Percentiles rank a stretch among this genome's conserved stretches.
phyloP scores from a whole-genome alignment of 129 eudicot species.

The Chrysanthemum lavandulifolium region DNA sequence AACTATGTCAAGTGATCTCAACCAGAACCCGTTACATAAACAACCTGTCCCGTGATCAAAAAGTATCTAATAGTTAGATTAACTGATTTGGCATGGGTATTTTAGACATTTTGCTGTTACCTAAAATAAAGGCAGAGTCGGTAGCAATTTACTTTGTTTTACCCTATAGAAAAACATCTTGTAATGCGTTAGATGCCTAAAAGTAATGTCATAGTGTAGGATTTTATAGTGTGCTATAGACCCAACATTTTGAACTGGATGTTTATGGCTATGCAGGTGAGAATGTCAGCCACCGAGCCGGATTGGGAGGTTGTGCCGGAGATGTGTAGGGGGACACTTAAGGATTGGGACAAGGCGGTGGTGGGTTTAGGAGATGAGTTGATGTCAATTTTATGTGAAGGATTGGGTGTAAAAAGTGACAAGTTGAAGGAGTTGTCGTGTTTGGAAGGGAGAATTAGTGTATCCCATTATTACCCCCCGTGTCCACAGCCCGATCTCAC shows the following conservation, averaged over 20 bases:
- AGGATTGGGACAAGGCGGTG: conserved; percentile 45
- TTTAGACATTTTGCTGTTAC: not conserved
- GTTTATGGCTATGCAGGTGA: conserved; percentile 14
- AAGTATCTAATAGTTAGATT: too few relatives aligned
- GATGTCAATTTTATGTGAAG: conserved; percentile 44
- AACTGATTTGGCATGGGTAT: not conserved
- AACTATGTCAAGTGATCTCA: too few relatives aligned
- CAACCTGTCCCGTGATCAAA: too few relatives aligned
- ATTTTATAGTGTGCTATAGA: too few relatives aligned
- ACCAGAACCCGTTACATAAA: too few relatives aligned
- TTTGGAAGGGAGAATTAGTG: conserved; percentile 37
- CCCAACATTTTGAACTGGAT: not conserved
- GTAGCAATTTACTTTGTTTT: not conserved
- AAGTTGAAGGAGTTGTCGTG: conserved; percentile 44
- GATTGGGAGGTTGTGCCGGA: conserved; percentile 35
- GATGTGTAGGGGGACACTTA: conserved; percentile 23
- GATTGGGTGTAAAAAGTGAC: conserved; percentile 32
- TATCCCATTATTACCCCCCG: conserved; percentile 51
- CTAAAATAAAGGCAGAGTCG: too few relatives aligned
- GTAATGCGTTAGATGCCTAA: too few relatives aligned
- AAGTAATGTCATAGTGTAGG: too few relatives aligned
- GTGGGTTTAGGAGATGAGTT: conserved; percentile 30
- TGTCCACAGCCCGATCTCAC: conserved; percentile 66
- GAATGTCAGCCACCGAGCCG: conserved; percentile 21
- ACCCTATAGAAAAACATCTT: too few relatives aligned